A percentile compares a stretch with the other conserved stretches of the same genome.
Conservation (phyloP, 75 land plant species). For the Ceratopteris richardii region DNA sequence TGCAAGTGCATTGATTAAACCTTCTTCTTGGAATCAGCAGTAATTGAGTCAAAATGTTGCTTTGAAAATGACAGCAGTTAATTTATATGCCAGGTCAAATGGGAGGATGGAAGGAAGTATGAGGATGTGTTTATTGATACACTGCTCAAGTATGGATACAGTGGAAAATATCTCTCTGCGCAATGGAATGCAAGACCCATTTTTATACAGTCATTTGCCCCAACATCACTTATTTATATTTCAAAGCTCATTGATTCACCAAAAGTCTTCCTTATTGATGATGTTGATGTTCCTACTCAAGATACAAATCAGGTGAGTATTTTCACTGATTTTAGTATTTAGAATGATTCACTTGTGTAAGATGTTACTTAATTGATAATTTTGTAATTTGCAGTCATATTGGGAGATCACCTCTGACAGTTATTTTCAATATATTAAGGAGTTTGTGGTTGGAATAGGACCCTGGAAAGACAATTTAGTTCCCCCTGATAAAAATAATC, state of each 20-base stretch:
- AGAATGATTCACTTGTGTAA: not conserved
- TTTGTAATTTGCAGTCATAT: constrained; percentile 66
- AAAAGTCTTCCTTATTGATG: constrained; percentile 74
- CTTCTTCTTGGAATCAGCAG: too few species aligned
- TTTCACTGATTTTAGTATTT: not conserved
- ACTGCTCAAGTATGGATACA: constrained; percentile 73
- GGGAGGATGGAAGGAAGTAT: constrained; percentile 69
- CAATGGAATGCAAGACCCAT: constrained; percentile 73
- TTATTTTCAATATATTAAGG: constrained; percentile 60
- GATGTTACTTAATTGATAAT: too few species aligned
- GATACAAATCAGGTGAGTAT: constrained; percentile 89
- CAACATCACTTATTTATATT: constrained; percentile 69
- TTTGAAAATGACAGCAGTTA: too few species aligned
- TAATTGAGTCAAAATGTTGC: too few species aligned
- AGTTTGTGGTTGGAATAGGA: constrained; percentile 84
- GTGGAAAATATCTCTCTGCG: constrained; percentile 65
- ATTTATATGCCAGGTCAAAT: constrained; percentile 77
- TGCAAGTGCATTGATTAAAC: constrained; percentile 32
- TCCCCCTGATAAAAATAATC: constrained; percentile 40
- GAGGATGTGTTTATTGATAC: constrained; percentile 88
- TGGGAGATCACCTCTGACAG: constrained; percentile 82
- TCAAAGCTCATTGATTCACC: constrained; percentile 77
- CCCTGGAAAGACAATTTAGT: constrained; percentile 96
- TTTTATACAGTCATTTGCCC: constrained; percentile 93
- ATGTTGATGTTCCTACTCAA: constrained; percentile 54